These are phyloP conservation scores for Fusarium pseudoanthophilum DNA, from an alignment of 2,329 filamentous ascomycete species.

Conservation along the genomic window DNA sequence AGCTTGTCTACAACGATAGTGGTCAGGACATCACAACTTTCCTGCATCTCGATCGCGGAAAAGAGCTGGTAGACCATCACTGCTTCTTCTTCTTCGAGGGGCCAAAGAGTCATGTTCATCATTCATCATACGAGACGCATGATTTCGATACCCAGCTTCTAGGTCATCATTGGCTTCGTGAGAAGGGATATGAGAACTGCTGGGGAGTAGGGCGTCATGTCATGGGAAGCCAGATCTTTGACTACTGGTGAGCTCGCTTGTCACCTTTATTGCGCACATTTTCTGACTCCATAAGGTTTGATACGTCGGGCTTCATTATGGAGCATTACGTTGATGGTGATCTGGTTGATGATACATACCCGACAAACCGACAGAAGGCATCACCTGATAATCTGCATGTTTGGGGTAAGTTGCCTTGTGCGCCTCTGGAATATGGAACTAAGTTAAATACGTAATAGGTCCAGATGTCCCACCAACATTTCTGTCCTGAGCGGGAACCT, in stretches of 20 bases:
- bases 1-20: background rate
- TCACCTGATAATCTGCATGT: background rate
- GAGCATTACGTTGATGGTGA: background rate
- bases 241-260: background rate
- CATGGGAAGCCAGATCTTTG: background rate
- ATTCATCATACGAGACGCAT: background rate
- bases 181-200: background rate
- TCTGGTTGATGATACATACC: background rate
- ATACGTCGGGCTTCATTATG: background rate
- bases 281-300: background rate
- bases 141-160: background rate
- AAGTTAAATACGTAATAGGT: background rate
- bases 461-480: background rate
- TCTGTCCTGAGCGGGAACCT: background rate
- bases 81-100: background rate
- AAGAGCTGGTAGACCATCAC: background rate
- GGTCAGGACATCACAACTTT: background rate
- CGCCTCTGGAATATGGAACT: too few relatives aligned
- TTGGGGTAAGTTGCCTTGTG: background rate
- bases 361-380: background rate
- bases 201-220: background rate
- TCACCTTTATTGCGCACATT: too few relatives aligned
- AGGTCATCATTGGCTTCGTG: background rate
- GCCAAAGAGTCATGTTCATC: background rate
- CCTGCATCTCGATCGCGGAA: background rate